Evolutionary conservation across 106 monocot genomes (phyloP).

Genomic region (Amphibolis antarctica): DNA sequence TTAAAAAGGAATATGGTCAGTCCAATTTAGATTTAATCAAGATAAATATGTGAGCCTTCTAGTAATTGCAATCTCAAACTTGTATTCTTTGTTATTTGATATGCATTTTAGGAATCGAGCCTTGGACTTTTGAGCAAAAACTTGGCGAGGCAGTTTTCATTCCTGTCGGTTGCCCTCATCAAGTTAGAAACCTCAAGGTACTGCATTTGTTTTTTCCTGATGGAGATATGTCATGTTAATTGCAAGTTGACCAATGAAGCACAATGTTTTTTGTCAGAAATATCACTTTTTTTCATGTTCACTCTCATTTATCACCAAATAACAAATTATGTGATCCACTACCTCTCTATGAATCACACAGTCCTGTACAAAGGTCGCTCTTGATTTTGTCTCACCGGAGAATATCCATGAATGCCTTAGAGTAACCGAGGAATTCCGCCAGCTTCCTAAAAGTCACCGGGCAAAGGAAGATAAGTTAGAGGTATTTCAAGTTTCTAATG

Average conservation of each 20-base stretch:
- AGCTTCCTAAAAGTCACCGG: slow-evolving; percentile 50
- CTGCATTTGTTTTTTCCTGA: not conserved
- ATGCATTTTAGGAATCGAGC: slow-evolving; percentile 48
- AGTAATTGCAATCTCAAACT: not conserved
- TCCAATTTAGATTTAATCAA: not conserved
- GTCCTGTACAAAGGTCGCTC: slow-evolving; percentile 72
- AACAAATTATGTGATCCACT: not conserved
- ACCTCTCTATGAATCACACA: slow-evolving; percentile 10
- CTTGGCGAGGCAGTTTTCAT: slow-evolving; percentile 91
- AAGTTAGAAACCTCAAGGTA: slow-evolving; percentile 90
- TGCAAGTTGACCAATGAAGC: not conserved
- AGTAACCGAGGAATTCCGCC: slow-evolving; percentile 50
- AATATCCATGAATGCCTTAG: slow-evolving; percentile 38
- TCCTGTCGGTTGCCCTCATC: slow-evolving; percentile 94
- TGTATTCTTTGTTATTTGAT: not conserved
- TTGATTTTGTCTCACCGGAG: slow-evolving; percentile 82
- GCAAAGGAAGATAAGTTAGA: slow-evolving; percentile 73
- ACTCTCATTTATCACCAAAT: not conserved
- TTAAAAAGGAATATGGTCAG: slow-evolving; percentile 82
- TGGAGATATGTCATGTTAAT: not conserved
- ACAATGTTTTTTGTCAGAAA: not conserved
- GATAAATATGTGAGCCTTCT: not conserved
- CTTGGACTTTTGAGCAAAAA: slow-evolving; percentile 83
- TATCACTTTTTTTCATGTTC: not conserved
- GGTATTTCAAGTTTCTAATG: slow-evolving; percentile 20